Conservation (phyloP, 2,329 filamentous ascomycete species). For the Didymella sp. region DNA sequence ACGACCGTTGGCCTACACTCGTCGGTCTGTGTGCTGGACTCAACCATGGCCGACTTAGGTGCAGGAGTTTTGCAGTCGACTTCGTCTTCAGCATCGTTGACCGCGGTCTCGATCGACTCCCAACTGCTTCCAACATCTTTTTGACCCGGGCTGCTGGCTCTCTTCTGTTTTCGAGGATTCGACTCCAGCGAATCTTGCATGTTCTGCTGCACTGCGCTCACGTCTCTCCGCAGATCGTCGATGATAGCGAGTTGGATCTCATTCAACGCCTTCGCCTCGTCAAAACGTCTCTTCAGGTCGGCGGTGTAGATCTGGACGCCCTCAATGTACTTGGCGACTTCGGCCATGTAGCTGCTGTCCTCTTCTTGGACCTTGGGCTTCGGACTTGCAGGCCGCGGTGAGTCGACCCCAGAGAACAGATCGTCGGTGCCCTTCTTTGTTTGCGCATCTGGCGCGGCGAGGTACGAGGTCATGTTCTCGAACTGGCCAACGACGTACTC, state of each 20-base stretch:
- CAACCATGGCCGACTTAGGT: constrained; percentile 13
- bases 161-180: constrained; percentile 1
- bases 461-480: constrained; percentile 41
- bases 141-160: neutral
- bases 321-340: constrained; percentile 38
- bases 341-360: constrained; percentile 31
- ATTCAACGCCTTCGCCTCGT: constrained; percentile 45
- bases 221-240: constrained; percentile 34
- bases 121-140: constrained; percentile 11
- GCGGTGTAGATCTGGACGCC: constrained; percentile 35
- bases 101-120: constrained; percentile 13
- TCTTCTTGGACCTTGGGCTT: constrained; percentile 7
- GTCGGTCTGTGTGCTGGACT: constrained; percentile 15
- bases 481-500: constrained; percentile 45
- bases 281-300: constrained; percentile 40
- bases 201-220: constrained; percentile 25
- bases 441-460: constrained; percentile 39
- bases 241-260: constrained; percentile 44
- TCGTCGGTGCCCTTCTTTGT: constrained; percentile 29
- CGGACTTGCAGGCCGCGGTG: constrained; percentile 9
- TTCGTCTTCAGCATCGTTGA: constrained; percentile 1
- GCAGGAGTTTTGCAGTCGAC: neutral
- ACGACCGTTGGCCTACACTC: constrained; percentile 14
- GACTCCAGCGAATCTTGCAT: constrained; percentile 20
- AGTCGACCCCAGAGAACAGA: constrained; percentile 25